Evolutionary conservation across 2,329 filamentous ascomycete species (phyloP).

Genomic region (Monilinia polystroma): DNA sequence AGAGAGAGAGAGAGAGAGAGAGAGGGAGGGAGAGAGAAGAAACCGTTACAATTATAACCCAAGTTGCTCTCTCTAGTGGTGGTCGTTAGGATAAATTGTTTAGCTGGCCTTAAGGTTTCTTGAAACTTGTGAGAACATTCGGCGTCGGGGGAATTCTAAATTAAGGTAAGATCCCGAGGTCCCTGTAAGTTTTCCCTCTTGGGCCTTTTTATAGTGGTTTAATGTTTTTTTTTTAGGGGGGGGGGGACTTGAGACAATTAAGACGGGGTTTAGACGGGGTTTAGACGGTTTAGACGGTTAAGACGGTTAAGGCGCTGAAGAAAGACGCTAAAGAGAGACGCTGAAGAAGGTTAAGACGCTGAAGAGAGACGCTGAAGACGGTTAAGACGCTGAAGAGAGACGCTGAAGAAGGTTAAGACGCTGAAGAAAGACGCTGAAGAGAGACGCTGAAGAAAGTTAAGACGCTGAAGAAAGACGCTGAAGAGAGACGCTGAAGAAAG

Average conservation of each 20-base stretch:
- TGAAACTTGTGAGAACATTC: slow-evolving; percentile 1
- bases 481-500: too few relatives aligned
- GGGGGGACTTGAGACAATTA: too few relatives aligned
- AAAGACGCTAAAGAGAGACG: too few relatives aligned
- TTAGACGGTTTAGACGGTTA: too few relatives aligned
- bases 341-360: neutral
- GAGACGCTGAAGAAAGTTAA: too few relatives aligned
- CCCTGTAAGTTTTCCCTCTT: slow-evolving; percentile 1
- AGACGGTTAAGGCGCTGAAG: too few relatives aligned
- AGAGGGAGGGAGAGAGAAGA: neutral
- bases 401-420: too few relatives aligned
- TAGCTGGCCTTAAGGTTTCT: slow-evolving; percentile 18
- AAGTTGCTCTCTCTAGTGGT: neutral
- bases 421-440: too few relatives aligned
- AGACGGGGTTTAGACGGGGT: too few relatives aligned
- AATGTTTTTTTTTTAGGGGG: neutral
- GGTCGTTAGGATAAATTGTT: neutral
- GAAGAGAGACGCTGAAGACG: neutral
- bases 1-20: neutral
- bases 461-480: too few relatives aligned
- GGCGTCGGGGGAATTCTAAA: slow-evolving; percentile 3
- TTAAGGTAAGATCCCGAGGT: slow-evolving; percentile 5
- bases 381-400: too few relatives aligned
- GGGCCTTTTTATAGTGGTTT: neutral
- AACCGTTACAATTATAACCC: neutral